Evolutionary conservation across 2,329 filamentous ascomycete genomes (phyloP), one percentile per base, ranked within the genome.

Genomic region (Trichoderma sp.): DNA sequence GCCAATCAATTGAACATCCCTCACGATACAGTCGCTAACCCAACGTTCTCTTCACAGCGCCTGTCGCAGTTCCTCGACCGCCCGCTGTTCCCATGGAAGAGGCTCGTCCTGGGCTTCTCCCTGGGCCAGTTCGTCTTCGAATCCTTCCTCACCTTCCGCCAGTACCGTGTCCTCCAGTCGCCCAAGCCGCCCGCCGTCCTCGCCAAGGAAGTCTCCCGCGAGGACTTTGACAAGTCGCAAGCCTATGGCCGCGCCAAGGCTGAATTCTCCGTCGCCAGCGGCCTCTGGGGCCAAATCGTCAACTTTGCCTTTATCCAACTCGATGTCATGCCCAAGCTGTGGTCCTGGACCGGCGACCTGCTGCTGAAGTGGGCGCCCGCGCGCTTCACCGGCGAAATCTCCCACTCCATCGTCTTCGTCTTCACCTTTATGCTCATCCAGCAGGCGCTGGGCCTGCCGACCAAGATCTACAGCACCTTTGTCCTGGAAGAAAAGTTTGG

Each of bases 41-140:
- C n/a, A 21, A 16, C 43, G 49, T 43, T 8, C 37, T 30, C 6
- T 52, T 43, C 59, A 59, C 77, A 90, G 88, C 87, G 87, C 84
- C 89, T 98, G 74, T 93, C 93, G 78, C 89, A 88, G 80, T 90
- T 91, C 81, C 90, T 98, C 76, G 96, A 99, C 84, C 89, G 92
- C 77, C 94, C 95, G 69, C 85, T 92, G 77, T 97, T 98, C 83
- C 95, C 96, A 67, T 99, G 96, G 96, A 99, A 97, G 88, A 91
- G 89, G 79, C 89, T 99, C 75, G 94, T 99, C 76, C 87, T 98
- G 75, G 92, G 94, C 76, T 99, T 99, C 83, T 97, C 94, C 34
- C 80, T 98, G 75, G 93, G 91, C 71, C 93, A 99, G 79, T 98
- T 93, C 80, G 82, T 93, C 66, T 90, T 99, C 77, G 96, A 99